Base-by-base conservation (phyloP, 2,329 filamentous ascomycete species). In the Sclerotinia sclerotiorum region DNA sequence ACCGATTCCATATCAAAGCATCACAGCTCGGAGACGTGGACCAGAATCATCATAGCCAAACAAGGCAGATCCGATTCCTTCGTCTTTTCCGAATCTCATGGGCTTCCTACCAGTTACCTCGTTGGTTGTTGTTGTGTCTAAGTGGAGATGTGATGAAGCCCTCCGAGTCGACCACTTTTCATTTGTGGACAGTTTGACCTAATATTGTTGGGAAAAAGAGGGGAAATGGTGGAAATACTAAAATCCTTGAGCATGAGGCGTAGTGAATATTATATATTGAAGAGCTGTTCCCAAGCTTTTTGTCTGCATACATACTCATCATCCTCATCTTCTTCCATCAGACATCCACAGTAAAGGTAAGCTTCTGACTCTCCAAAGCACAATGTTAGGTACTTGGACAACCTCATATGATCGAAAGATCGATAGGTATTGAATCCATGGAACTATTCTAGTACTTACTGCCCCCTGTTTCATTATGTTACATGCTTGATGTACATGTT, bases 91-190 rank as follows among this genome's bases (percentile, higher is more conserved):
- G 57, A 46, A 42, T 60, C 57, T 60, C 57, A 60, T 46, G 39
- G 27, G 17, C 24, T 46, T 60, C 39, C 29, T 46, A 46, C 56
- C 56, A 46, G 24, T 44, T 44, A 58, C 55, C 55, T 58, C 17
- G 39, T 44, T 44, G n/a, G 35, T 29, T 60, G 19, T 29, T 60
- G 19, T 60, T 32, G 24, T 60, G 57, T 27, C 42, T 32, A 44
- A 46, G 57, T 60, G 57, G 56, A 46, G 39, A 27, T 13, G 19
- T 19, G 56, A 58, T 29, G 24, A 58, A 29, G 56, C 27, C 27
- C 42, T 60, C 42, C 57, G 39, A 60, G 57, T 60, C 27, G 57
- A 61, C 58, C 42, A 49, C 58, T 35, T 61, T 48, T 61, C 58
- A 61, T 61, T 61, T 48, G 58, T 35, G 58, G 42, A 61, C 35